phyloP scores from a whole-genome alignment of 2,329 filamentous ascomycete species.

The Pseudogymnoascus sp. region DNA sequence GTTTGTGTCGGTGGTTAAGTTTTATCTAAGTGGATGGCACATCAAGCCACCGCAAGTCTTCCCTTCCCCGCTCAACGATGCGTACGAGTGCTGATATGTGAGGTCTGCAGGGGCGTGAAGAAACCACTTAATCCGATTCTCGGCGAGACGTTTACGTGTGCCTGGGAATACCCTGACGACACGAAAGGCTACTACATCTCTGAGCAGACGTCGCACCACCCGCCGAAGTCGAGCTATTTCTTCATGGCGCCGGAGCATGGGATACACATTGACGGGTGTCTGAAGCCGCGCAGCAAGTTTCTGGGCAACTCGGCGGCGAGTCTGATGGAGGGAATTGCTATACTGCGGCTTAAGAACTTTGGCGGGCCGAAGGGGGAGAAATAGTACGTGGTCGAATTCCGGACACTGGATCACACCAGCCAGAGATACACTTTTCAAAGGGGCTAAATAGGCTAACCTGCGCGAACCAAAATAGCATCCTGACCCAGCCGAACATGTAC shows the following conservation, averaged over 20 bases:
- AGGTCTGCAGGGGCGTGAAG: constrained; percentile 70
- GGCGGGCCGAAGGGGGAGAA: constrained; percentile 66
- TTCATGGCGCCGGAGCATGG: constrained; percentile 93
- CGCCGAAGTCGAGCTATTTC: constrained; percentile 98
- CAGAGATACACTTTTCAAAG: not conserved
- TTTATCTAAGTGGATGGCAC: constrained; percentile 97
- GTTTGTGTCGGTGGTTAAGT: constrained; percentile 93
- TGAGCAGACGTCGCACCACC: constrained; percentile 96
- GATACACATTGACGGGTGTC: constrained; percentile 88
- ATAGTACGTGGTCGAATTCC: constrained; percentile 63
- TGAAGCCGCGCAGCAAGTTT: constrained; percentile 93
- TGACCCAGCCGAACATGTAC: constrained; percentile 99
- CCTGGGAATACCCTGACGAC: constrained; percentile 83
- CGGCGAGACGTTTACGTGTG: constrained; percentile 89
- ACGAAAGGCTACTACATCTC: constrained; percentile 92
- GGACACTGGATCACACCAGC: not conserved
- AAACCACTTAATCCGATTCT: constrained; percentile 96
- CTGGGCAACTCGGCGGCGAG: constrained; percentile 95
- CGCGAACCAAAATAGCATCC: constrained; percentile 42
- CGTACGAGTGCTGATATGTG: not conserved
- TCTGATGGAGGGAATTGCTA: constrained; percentile 94
- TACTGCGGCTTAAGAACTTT: constrained; percentile 73
- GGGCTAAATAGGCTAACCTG: constrained; percentile 30
- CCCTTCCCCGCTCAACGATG: constrained; percentile 8
- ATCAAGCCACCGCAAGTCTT: constrained; percentile 81